A percentile compares a stretch with the other conserved stretches of the same genome.
Conservation (phyloP, 2,329 filamentous ascomycete genomes). For the Aspergillus sp. region DNA sequence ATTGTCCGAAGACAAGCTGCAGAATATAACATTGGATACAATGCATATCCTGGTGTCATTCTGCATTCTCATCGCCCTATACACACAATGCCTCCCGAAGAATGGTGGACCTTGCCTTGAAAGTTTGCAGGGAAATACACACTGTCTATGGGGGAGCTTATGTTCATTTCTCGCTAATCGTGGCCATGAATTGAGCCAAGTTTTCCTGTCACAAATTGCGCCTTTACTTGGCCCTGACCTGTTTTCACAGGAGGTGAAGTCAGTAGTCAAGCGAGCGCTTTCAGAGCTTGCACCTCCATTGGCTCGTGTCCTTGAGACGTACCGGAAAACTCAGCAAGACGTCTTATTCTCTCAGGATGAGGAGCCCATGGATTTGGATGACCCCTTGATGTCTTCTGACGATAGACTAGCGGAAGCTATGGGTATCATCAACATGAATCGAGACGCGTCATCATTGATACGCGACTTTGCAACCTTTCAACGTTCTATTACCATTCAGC, state of each 20-base stretch:
- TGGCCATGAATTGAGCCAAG: slow-evolving; percentile 28
- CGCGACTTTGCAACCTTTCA: slow-evolving; percentile 36
- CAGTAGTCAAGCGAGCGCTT: slow-evolving; percentile 24
- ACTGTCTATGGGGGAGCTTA: slow-evolving; percentile 33
- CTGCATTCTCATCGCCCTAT: slow-evolving; percentile 43
- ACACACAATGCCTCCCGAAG: slow-evolving; percentile 35
- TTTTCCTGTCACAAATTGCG: slow-evolving; percentile 33
- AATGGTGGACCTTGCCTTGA: slow-evolving; percentile 29
- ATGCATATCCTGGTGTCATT: slow-evolving; percentile 51
- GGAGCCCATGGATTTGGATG: slow-evolving; percentile 47
- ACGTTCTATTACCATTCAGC: slow-evolving; percentile 33
- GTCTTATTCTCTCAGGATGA: slow-evolving; percentile 10
- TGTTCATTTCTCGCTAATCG: slow-evolving; percentile 31
- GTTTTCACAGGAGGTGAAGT: slow-evolving; percentile 13
- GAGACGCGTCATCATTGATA: slow-evolving; percentile 31
- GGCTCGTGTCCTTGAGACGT: slow-evolving; percentile 29
- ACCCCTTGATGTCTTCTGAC: slow-evolving; percentile 28
- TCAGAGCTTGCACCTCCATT: slow-evolving; percentile 28
- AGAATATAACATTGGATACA: slow-evolving; percentile 50
- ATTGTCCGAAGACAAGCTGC: slow-evolving; percentile 40
- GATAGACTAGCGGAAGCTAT: slow-evolving; percentile 22
- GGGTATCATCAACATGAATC: slow-evolving; percentile 28
- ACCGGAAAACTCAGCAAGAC: slow-evolving; percentile 21
- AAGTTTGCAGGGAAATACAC: slow-evolving; percentile 26
- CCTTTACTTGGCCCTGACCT: slow-evolving; percentile 29